Evolutionary conservation across 1,284 basidiomycete genomes (phyloP).

Genomic region (Farysia itapuensis): DNA sequence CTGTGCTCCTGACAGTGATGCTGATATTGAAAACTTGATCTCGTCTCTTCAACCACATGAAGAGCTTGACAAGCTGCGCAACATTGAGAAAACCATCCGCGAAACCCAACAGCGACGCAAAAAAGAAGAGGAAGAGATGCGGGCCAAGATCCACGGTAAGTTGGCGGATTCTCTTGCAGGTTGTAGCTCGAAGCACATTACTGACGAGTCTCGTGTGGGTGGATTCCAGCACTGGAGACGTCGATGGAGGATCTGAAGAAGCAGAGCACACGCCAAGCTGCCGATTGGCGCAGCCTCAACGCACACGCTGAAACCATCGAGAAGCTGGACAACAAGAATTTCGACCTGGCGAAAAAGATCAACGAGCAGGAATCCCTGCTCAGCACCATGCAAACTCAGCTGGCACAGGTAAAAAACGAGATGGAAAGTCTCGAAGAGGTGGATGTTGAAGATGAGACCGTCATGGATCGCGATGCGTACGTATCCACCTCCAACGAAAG

Average conservation of each 20-base stretch:
- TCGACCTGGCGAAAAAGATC: constrained; percentile 49
- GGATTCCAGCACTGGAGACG: constrained; percentile 9
- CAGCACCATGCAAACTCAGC: constrained; percentile 33
- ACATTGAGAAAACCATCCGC: constrained; percentile 33
- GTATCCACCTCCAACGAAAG: constrained; percentile 2
- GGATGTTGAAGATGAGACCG: constrained; percentile 41
- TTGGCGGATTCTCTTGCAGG: background rate
- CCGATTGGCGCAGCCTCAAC: constrained; percentile 42
- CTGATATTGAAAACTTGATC: constrained; percentile 32
- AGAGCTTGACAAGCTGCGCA: constrained; percentile 24
- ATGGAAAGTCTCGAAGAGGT: constrained; percentile 37
- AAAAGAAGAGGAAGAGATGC: constrained; percentile 12
- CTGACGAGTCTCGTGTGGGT: background rate
- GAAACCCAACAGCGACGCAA: constrained; percentile 18
- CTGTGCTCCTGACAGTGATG: constrained; percentile 18
- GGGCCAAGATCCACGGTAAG: constrained; percentile 23
- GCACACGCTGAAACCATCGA: constrained; percentile 35
- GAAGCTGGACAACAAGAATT: constrained; percentile 46
- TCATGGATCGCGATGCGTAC: constrained; percentile 46
- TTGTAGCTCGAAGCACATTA: background rate
- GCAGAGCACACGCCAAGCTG: constrained; percentile 34
- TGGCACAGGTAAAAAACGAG: constrained; percentile 26
- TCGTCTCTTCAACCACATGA: constrained; percentile 21
- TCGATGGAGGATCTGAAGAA: constrained; percentile 30
- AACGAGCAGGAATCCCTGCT: constrained; percentile 47